phyloP scores from a whole-genome alignment of 2,329 filamentous ascomycete species.

The Penicillium vulpinum region DNA sequence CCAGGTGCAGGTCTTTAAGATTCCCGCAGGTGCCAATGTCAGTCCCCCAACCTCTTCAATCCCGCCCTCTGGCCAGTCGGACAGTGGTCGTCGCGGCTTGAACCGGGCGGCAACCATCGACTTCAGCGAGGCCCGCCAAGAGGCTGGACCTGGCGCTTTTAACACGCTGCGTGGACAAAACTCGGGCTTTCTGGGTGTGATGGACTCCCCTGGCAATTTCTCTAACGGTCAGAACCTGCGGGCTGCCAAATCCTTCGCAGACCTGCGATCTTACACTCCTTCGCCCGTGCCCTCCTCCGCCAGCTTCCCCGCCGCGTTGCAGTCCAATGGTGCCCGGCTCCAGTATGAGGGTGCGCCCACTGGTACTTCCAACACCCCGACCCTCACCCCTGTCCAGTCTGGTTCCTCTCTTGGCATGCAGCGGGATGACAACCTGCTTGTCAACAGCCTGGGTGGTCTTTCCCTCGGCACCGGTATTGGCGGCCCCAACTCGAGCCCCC shows the following conservation, averaged over 20 bases:
- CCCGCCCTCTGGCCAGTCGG: conserved; percentile 65
- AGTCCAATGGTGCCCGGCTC: conserved; percentile 62
- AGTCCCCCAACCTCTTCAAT: conserved; percentile 64
- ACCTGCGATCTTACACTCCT: conserved; percentile 90
- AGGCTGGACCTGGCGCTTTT: conserved; percentile 66
- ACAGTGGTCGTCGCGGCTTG: conserved; percentile 78
- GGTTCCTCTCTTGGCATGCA: conserved; percentile 49
- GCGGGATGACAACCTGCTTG: conserved; percentile 60
- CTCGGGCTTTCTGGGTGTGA: conserved; percentile 76
- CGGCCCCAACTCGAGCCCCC: conserved; percentile 55
- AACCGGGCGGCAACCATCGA: conserved; percentile 97
- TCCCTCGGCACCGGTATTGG: conserved; percentile 54
- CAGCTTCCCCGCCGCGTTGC: conserved; percentile 73
- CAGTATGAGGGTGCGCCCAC: conserved; percentile 59
- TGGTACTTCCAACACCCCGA: conserved; percentile 64
- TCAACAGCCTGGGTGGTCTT: conserved; percentile 64
- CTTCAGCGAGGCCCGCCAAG: conserved; percentile 79
- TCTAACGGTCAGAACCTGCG: conserved; percentile 77
- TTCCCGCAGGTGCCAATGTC: conserved; percentile 53
- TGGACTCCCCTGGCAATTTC: conserved; percentile 70
- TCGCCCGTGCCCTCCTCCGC: conserved; percentile 88
- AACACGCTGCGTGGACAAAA: conserved; percentile 73
- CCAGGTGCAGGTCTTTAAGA: conserved; percentile 81
- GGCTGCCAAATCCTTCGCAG: conserved; percentile 93
- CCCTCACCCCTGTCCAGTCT: conserved; percentile 61